These are phyloP conservation scores for Tetrastigma voinierianum DNA, from an alignment of 164 flowering plant genomes.

Conservation along the genomic window DNA sequence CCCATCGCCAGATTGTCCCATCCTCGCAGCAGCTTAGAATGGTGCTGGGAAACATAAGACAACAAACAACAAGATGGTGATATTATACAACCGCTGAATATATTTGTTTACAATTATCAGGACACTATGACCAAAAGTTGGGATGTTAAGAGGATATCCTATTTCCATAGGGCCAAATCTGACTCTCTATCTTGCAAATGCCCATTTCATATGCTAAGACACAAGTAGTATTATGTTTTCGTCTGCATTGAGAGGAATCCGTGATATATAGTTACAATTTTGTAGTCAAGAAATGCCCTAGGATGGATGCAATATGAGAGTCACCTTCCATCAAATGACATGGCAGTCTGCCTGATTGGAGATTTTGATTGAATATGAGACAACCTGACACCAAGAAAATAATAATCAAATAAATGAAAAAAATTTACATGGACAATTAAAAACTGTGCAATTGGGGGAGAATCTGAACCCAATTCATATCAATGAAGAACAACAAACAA, in stretches of 20 bases:
- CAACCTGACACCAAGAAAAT: slow-evolving; percentile 49
- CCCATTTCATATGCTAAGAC: too few relatives aligned
- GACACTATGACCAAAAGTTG: background rate
- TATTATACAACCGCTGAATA: too few relatives aligned
- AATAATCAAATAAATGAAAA: background rate
- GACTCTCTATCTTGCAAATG: too few relatives aligned
- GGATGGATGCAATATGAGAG: background rate
- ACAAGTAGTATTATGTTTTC: too few relatives aligned
- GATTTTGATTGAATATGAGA: slow-evolving; percentile 84
- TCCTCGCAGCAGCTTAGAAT: slow-evolving; percentile 94
- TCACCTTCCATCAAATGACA: slow-evolving; percentile 98
- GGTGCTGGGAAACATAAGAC: slow-evolving; percentile 55
- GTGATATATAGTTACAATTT: background rate
- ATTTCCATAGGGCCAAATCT: too few relatives aligned
- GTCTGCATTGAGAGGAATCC: too few relatives aligned
- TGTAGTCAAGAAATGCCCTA: background rate
- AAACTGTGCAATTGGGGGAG: background rate
- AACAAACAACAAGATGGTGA: too few relatives aligned
- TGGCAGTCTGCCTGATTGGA: slow-evolving; percentile 89
- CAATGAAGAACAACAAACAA: background rate
- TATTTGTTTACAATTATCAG: background rate
- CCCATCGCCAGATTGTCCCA: slow-evolving; percentile 99
- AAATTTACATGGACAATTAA: too few relatives aligned
- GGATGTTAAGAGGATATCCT: background rate
- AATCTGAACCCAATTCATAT: too few relatives aligned